Conservation (phyloP, 1,284 basidiomycete species). For the Trametes versicolor region DNA sequence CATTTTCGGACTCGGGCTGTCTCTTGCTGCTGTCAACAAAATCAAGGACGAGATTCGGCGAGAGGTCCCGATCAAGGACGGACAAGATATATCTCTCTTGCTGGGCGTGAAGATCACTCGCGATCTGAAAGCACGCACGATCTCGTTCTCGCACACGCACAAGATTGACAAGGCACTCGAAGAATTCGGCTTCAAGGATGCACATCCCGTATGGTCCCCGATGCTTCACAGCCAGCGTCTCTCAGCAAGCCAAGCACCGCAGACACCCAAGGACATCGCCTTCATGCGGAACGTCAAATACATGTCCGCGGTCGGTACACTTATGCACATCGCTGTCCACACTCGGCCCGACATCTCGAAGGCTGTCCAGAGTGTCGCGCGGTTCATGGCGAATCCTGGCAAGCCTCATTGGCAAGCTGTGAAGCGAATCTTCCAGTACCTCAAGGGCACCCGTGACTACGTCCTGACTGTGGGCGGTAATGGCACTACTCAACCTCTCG, state of each 20-base stretch:
- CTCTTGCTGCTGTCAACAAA: constrained; percentile 6
- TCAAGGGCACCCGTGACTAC: constrained; percentile 32
- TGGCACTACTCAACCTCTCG: constrained; percentile 21
- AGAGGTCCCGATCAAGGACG: constrained; percentile 42
- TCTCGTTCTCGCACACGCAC: constrained; percentile 23
- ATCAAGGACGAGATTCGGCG: constrained; percentile 47
- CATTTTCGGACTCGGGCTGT: constrained; percentile 12
- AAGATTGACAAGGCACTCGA: constrained; percentile 19
- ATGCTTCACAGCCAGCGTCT: constrained; percentile 7
- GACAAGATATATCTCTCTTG: constrained; percentile 33
- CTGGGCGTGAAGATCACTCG: constrained; percentile 29
- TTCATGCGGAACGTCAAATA: constrained; percentile 17
- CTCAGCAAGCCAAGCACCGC: background rate
- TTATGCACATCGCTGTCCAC: constrained; percentile 17
- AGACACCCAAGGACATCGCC: background rate
- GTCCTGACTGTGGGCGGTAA: constrained; percentile 19
- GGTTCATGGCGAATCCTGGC: constrained; percentile 28
- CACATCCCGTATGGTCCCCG: constrained; percentile 17
- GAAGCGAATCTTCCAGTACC: constrained; percentile 37
- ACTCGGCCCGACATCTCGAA: constrained; percentile 20
- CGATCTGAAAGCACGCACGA: constrained; percentile 23
- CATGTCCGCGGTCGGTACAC: constrained; percentile 11
- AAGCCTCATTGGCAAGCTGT: constrained; percentile 34
- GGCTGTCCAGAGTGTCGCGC: constrained; percentile 18
- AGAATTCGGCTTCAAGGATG: constrained; percentile 13